phyloP scores from a whole-genome alignment of 2,329 filamentous ascomycete genomes.

The Ceratocystis diversiconidia region DNA sequence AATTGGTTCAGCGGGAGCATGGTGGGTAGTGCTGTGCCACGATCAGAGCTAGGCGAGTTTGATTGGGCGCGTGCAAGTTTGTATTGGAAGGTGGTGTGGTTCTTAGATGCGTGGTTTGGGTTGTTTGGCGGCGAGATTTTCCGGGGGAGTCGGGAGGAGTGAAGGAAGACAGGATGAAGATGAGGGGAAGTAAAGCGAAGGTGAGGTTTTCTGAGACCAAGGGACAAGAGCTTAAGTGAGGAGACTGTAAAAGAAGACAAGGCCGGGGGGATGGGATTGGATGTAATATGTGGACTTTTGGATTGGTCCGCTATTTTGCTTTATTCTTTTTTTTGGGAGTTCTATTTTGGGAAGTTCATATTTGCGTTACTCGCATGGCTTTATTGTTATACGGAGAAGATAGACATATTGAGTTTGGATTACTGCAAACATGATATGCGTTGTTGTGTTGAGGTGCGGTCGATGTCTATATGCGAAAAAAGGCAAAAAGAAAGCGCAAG shows the following conservation, averaged over 20 bases:
- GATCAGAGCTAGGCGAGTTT: slow-evolving; percentile 59
- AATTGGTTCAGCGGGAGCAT: slow-evolving; percentile 58
- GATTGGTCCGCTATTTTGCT: background rate
- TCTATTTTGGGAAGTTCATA: background rate
- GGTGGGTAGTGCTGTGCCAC: slow-evolving; percentile 62
- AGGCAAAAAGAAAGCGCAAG: background rate
- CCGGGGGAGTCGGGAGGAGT: slow-evolving; percentile 45
- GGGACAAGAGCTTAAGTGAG: too few relatives aligned
- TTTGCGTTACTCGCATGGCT: background rate
- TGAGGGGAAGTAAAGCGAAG: background rate
- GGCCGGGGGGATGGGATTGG: too few relatives aligned
- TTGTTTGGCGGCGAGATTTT: slow-evolving; percentile 46
- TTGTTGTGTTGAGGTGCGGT: background rate
- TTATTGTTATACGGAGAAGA: background rate
- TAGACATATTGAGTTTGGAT: background rate
- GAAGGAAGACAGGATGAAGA: slow-evolving; percentile 13
- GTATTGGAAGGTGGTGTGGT: slow-evolving; percentile 55
- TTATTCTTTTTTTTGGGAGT: background rate
- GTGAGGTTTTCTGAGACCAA: background rate
- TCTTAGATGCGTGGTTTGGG: slow-evolving; percentile 43
- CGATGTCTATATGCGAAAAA: background rate
- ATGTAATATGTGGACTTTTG: background rate
- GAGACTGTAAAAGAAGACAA: background rate
- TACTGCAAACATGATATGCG: background rate
- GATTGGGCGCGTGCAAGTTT: slow-evolving; percentile 56